phyloP scores from a whole-genome alignment of 495 filamentous ascomycete genomes.

The Durotheca rogersii region DNA sequence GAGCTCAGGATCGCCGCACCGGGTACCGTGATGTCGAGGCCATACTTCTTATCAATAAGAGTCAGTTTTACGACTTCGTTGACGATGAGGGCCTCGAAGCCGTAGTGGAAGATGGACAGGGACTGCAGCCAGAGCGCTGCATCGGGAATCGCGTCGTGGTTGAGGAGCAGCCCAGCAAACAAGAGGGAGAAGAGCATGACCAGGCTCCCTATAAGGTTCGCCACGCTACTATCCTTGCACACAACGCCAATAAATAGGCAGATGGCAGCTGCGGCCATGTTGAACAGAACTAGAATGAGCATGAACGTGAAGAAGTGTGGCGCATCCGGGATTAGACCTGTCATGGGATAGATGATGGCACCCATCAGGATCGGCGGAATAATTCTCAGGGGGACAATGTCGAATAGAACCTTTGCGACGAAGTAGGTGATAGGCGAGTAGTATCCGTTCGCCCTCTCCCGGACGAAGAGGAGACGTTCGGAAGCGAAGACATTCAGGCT shows the following conservation, averaged over 20 bases:
- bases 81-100: slow-evolving; percentile 93
- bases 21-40: slow-evolving; percentile 92
- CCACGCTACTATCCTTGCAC: slow-evolving; percentile 87
- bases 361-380: slow-evolving; percentile 96
- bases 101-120: slow-evolving; percentile 99
- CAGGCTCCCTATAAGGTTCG: slow-evolving; percentile 90
- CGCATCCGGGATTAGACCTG: slow-evolving; percentile 81
- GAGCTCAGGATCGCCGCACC: slow-evolving; percentile 90
- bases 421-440: slow-evolving; percentile 99
- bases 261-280: slow-evolving; percentile 87
- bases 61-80: slow-evolving; percentile 94
- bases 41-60: slow-evolving; percentile 89
- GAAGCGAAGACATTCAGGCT: slow-evolving; percentile 90
- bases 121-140: slow-evolving; percentile 86
- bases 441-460: slow-evolving; percentile 95
- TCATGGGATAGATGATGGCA: slow-evolving; percentile 97
- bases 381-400: slow-evolving; percentile 89
- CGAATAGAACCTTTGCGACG: slow-evolving; percentile 87
- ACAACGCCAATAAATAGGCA: slow-evolving; percentile 96
- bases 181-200: slow-evolving; percentile 98
- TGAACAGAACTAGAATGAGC: slow-evolving; percentile 91
- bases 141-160: slow-evolving; percentile 86
- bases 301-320: slow-evolving; percentile 88
- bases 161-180: slow-evolving; percentile 89
- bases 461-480: slow-evolving; percentile 87